Conservation (phyloP, 2,329 filamentous ascomycete genomes). For the Rachicladosporium sp. region DNA sequence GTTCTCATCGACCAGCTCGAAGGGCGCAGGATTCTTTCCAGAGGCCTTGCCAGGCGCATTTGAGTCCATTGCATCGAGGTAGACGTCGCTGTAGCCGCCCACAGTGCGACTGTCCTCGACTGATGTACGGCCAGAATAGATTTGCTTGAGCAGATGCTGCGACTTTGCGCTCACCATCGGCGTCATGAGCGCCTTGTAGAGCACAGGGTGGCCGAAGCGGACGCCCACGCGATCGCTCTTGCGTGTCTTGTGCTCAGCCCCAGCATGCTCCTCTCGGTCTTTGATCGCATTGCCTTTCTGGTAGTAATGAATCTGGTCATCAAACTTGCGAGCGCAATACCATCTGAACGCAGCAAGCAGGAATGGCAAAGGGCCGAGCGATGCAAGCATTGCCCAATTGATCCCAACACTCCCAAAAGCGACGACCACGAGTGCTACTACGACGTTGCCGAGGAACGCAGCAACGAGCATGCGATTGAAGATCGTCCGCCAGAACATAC, state of each 20-base stretch:
- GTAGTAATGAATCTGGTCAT: constrained; percentile 70
- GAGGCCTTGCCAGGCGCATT: constrained; percentile 46
- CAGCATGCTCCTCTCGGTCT: constrained; percentile 18
- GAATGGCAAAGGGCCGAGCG: constrained; percentile 60
- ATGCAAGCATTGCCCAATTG: constrained; percentile 49
- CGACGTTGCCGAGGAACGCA: constrained; percentile 61
- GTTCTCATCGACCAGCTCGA: constrained; percentile 79
- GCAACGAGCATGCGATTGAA: constrained; percentile 90
- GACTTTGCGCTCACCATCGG: constrained; percentile 92
- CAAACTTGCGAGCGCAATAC: constrained; percentile 66
- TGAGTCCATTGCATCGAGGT: constrained; percentile 65
- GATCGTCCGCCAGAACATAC: constrained; percentile 79
- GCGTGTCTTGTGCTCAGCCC: constrained; percentile 28
- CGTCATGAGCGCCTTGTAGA: constrained; percentile 80
- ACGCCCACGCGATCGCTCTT: constrained; percentile 57
- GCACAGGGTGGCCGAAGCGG: constrained; percentile 78
- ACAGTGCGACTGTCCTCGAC: constrained; percentile 53
- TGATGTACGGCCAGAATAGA: constrained; percentile 62
- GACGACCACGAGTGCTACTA: constrained; percentile 66
- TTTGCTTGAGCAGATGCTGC: constrained; percentile 69
- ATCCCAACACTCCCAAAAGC: constrained; percentile 28
- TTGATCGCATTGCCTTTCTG: constrained; percentile 50
- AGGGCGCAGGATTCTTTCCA: constrained; percentile 29
- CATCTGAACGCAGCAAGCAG: constrained; percentile 74
- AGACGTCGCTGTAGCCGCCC: constrained; percentile 72